A percentile compares a stretch with the other conserved stretches of the same genome.
Evolutionary conservation across 164 flowering plant genomes (phyloP).

Genomic region (Warburgia ugandensis): DNA sequence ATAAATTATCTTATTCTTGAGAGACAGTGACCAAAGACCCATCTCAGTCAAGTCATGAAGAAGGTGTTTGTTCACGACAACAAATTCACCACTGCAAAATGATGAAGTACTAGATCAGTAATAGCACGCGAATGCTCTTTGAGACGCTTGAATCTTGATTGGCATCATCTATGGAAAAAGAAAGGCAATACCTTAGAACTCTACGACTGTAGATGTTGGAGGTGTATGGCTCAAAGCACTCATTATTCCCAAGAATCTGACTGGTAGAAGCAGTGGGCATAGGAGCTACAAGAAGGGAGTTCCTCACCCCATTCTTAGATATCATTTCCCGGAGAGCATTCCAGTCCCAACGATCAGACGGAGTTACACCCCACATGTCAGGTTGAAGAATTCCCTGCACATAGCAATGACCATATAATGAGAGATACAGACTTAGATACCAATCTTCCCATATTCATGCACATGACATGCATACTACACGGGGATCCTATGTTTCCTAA

Average conservation of each 20-base stretch:
- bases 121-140: neutral
- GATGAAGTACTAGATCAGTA: neutral
- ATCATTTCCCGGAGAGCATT: constrained; percentile 54
- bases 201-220: constrained; percentile 93
- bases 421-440: too few species aligned
- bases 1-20: constrained; percentile 79
- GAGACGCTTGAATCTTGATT: neutral
- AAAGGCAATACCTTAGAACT: constrained; percentile 62
- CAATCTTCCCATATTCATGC: too few species aligned
- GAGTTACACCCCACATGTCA: constrained; percentile 90
- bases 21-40: constrained; percentile 87
- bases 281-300: constrained; percentile 90
- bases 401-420: constrained; percentile 16
- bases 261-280: constrained; percentile 99
- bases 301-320: constrained; percentile 65
- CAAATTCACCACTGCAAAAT: constrained; percentile 84
- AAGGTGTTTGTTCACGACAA: constrained; percentile 96
- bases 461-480: too few species aligned
- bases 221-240: constrained; percentile 98
- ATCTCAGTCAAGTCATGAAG: constrained; percentile 94
- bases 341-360: constrained; percentile 91
- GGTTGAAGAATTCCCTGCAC: constrained; percentile 86
- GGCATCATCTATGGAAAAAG: neutral
- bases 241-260: constrained; percentile 97
- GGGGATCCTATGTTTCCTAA: too few species aligned